Conservation (phyloP, 2,329 filamentous ascomycete species). For the Septoria linicola region DNA sequence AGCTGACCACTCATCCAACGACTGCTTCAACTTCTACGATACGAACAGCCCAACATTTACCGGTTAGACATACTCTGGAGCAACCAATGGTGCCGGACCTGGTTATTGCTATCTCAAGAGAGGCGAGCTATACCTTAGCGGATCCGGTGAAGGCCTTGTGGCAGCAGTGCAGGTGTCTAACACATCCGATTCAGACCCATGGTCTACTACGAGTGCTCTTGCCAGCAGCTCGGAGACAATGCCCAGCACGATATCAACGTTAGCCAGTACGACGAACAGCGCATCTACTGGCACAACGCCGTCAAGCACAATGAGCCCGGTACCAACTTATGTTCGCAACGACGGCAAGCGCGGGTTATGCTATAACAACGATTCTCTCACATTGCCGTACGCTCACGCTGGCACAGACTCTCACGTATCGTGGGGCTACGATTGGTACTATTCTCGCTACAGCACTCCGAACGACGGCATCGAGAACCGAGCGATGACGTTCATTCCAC, state of each 20-base stretch:
- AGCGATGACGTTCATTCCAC: constrained; percentile 30
- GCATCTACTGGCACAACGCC: not conserved
- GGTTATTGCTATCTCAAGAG: constrained; percentile 4
- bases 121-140: constrained; percentile 1
- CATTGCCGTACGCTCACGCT: constrained; percentile 48
- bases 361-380: constrained; percentile 59
- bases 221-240: not conserved
- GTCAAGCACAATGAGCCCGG: not conserved
- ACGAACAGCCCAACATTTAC: not conserved
- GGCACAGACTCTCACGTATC: constrained; percentile 29
- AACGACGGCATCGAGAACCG: constrained; percentile 24
- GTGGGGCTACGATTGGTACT: constrained; percentile 35
- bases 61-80: constrained; percentile 3
- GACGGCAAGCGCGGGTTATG: constrained; percentile 62
- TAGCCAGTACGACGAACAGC: not conserved
- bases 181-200: not conserved
- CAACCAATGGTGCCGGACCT: not conserved
- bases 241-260: not conserved
- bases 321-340: constrained; percentile 14
- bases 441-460: constrained; percentile 17
- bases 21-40: constrained; percentile 8
- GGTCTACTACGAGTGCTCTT: not conserved
- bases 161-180: not conserved
- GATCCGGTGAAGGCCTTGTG: not conserved
- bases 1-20: constrained; percentile 3